A percentile compares a stretch with the other conserved stretches of the same genome.
Evolutionary conservation across 768 basidiomycete species (phyloP).

Genomic region (Hortiboletus flavorubellus): DNA sequence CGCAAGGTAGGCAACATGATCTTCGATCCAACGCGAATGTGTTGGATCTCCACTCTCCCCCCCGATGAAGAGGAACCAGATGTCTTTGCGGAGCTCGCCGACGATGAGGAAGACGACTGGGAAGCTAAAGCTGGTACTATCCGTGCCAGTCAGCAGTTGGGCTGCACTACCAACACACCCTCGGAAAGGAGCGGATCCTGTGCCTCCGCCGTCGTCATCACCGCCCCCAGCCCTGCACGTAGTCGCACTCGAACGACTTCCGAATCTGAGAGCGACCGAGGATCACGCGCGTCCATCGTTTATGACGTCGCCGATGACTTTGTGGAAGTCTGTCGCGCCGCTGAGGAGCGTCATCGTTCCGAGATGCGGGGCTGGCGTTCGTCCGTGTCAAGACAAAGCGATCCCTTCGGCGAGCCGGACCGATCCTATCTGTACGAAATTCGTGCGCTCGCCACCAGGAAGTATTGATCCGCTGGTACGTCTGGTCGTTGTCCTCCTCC

Average conservation of each 20-base stretch:
- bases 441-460: conserved; percentile 80
- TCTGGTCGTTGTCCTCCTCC: neutral
- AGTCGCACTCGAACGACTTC: conserved; percentile 66
- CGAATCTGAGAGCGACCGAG: conserved; percentile 69
- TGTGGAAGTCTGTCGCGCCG: conserved; percentile 63
- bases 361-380: conserved; percentile 83
- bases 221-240: conserved; percentile 57
- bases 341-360: conserved; percentile 76
- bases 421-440: conserved; percentile 76
- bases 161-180: conserved; percentile 25
- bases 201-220: conserved; percentile 31
- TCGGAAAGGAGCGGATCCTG: conserved; percentile 26
- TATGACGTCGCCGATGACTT: conserved; percentile 77
- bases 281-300: conserved; percentile 76
- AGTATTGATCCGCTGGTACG: conserved; percentile 48
- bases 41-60: conserved; percentile 84
- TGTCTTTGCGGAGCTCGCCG: conserved; percentile 89
- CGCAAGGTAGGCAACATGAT: conserved; percentile 97
- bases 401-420: conserved; percentile 42
- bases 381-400: conserved; percentile 20
- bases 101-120: conserved; percentile 81
- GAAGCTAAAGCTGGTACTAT: conserved; percentile 79
- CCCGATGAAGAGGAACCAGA: conserved; percentile 94
- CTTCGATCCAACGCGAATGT: conserved; percentile 93
- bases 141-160: conserved; percentile 53